These are phyloP conservation scores for Phenoliferia sp. DNA, from an alignment of 1,284 basidiomycete genomes.

Conservation along the genomic window DNA sequence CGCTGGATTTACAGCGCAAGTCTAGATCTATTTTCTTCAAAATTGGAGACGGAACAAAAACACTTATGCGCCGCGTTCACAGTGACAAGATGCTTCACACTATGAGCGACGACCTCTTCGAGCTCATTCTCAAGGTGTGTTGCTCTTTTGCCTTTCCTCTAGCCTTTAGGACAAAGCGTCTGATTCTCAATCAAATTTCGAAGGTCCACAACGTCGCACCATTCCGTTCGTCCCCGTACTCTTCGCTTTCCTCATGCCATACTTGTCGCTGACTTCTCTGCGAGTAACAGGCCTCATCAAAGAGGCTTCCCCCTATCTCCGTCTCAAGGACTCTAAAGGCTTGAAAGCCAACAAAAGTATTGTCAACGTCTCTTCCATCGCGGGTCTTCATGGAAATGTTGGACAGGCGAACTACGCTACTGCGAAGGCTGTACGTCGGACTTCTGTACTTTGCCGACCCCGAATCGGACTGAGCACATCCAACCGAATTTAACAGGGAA, in stretches of 20 bases:
- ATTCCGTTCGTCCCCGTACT: slow-evolving; percentile 64
- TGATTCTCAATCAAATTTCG: slow-evolving; percentile 53
- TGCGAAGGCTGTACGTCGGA: slow-evolving; percentile 53
- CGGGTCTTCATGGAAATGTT: slow-evolving; percentile 74
- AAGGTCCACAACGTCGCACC: slow-evolving; percentile 75
- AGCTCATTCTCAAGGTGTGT: slow-evolving; percentile 37
- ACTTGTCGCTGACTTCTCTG: too few relatives aligned
- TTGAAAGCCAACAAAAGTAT: slow-evolving; percentile 64
- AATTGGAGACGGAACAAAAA: neutral
- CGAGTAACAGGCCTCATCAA: slow-evolving; percentile 53
- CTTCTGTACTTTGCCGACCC: too few relatives aligned
- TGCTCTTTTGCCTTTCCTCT: neutral
- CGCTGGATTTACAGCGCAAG: slow-evolving; percentile 69
- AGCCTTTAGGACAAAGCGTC: neutral
- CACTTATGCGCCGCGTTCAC: neutral
- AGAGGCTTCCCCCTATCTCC: slow-evolving; percentile 77
- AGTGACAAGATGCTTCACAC: slow-evolving; percentile 76
- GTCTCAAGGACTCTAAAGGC: slow-evolving; percentile 57
- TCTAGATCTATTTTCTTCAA: too few relatives aligned
- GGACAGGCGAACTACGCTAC: slow-evolving; percentile 67
- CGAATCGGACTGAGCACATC: too few relatives aligned
- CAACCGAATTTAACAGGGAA: too few relatives aligned
- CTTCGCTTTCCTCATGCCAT: too few relatives aligned
- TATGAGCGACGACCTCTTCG: slow-evolving; percentile 73
- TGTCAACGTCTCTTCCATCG: slow-evolving; percentile 61